phyloP scores from a whole-genome alignment of 2,329 filamentous ascomycete genomes.

The Paraphoma sp. region DNA sequence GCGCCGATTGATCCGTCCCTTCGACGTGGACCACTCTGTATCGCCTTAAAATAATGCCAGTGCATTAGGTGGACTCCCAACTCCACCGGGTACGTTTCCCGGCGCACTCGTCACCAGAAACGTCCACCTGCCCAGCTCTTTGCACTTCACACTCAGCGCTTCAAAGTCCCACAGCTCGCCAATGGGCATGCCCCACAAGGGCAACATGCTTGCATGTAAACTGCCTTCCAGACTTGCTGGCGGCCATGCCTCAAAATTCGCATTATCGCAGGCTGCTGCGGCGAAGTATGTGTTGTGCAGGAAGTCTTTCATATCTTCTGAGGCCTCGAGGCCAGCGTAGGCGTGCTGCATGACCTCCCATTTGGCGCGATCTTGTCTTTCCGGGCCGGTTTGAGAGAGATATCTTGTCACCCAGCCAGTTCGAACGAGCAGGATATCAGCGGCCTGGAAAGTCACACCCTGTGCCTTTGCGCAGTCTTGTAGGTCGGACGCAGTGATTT shows the following conservation, averaged over 20 bases:
- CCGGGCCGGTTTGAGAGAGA: slow-evolving; percentile 7
- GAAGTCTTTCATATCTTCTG: slow-evolving; percentile 83
- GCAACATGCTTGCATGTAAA: slow-evolving; percentile 31
- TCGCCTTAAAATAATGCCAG: slow-evolving; percentile 24
- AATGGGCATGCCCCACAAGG: slow-evolving; percentile 42
- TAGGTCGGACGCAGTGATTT: slow-evolving; percentile 26
- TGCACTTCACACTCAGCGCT: slow-evolving; percentile 34
- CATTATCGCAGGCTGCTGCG: slow-evolving; percentile 9
- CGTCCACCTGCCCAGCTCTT: slow-evolving; percentile 31
- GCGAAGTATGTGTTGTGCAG: slow-evolving; percentile 68
- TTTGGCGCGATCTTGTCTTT: slow-evolving; percentile 15
- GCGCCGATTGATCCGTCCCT: too few species aligned
- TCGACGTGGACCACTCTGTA: too few species aligned
- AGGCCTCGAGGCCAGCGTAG: slow-evolving; percentile 74
- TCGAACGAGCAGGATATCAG: slow-evolving; percentile 41
- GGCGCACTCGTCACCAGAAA: slow-evolving; percentile 67
- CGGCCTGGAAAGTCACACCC: slow-evolving; percentile 24
- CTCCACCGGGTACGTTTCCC: slow-evolving; percentile 31
- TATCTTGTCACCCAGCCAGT: slow-evolving; percentile 32
- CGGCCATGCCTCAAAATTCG: too few species aligned
- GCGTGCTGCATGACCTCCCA: slow-evolving; percentile 21
- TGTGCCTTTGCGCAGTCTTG: slow-evolving; percentile 24
- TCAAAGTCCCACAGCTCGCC: slow-evolving; percentile 48
- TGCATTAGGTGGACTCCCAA: slow-evolving; percentile 38
- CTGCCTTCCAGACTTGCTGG: slow-evolving; percentile 11